Conservation (phyloP, 805 yeast genomes). For the Danielia oregonensis region DNA sequence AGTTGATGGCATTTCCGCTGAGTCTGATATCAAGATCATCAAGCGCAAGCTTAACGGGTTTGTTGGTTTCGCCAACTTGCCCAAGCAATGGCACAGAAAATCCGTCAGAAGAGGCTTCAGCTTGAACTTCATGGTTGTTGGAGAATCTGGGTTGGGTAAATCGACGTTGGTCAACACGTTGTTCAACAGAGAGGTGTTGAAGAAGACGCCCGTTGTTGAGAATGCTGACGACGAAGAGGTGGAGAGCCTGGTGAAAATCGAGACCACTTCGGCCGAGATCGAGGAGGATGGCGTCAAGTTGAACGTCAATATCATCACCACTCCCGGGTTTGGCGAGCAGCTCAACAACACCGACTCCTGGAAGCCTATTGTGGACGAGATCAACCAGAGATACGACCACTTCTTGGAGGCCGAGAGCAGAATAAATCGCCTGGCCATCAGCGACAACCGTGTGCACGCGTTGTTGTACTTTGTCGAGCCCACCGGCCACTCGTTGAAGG, state of each 20-base stretch:
- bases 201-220: slow-evolving; percentile 5
- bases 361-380: slow-evolving; percentile 89
- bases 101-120: slow-evolving; percentile 66
- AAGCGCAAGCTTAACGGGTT: slow-evolving; percentile 84
- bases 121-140: slow-evolving; percentile 85
- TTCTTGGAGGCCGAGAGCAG: slow-evolving; percentile 88
- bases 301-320: slow-evolving; percentile 76
- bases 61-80: slow-evolving; percentile 96
- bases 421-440: slow-evolving; percentile 64
- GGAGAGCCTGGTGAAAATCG: slow-evolving; percentile 20
- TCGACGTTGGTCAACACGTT: slow-evolving; percentile 87
- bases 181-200: slow-evolving; percentile 48
- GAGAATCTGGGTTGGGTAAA: slow-evolving; percentile 91
- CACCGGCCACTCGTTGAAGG: slow-evolving; percentile 88
- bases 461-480: slow-evolving; percentile 94
- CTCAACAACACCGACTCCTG: slow-evolving; percentile 73
- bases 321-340: slow-evolving; percentile 93
- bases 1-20: slow-evolving; percentile 1
- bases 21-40: slow-evolving; percentile 53
- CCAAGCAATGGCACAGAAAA: slow-evolving; percentile 98
- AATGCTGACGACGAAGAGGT: slow-evolving; percentile 19
- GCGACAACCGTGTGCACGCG: slow-evolving; percentile 89
- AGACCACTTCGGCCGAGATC: slow-evolving; percentile 33
- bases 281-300: slow-evolving; percentile 93
- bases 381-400: slow-evolving; percentile 79